Evolutionary conservation across 1,139 yeast species (phyloP).

Genomic region (Suhomyces maxii): DNA sequence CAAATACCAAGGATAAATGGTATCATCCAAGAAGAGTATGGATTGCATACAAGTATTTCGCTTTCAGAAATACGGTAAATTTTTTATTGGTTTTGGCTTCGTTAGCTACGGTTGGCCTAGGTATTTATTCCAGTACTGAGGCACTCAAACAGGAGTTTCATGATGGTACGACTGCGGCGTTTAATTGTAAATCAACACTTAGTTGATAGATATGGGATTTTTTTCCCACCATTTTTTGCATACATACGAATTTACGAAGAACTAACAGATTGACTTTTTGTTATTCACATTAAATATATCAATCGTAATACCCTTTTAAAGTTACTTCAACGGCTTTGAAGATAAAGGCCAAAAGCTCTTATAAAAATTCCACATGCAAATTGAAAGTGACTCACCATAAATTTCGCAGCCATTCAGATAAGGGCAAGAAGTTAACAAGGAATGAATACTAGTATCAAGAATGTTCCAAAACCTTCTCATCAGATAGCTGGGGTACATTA

Average conservation of each 20-base stretch:
- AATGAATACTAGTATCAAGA: no score
- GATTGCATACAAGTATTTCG: neutral
- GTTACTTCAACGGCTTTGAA: no score
- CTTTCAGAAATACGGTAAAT: neutral
- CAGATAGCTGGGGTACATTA: no score
- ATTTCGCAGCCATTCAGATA: no score
- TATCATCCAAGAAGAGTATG: neutral
- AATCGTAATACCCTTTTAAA: no score
- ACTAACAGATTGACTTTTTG: neutral
- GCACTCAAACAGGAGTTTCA: constrained; percentile 1
- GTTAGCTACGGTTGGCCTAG: constrained; percentile 1
- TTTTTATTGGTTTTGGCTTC: constrained; percentile 1
- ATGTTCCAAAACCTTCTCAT: no score
- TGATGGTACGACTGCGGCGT: neutral
- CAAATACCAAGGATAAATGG: neutral
- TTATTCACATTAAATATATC: no score
- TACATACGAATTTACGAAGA: neutral
- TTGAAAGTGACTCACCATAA: no score
- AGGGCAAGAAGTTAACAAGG: no score
- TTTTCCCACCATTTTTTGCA: neutral
- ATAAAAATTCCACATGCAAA: no score
- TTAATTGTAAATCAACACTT: constrained; percentile 3
- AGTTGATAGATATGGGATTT: neutral
- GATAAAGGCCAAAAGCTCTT: no score
- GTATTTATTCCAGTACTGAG: constrained; percentile 2